Evolutionary conservation across 108 stramenopile species (phyloP).

Genomic region (Pseudonitzschia delicatissima): DNA sequence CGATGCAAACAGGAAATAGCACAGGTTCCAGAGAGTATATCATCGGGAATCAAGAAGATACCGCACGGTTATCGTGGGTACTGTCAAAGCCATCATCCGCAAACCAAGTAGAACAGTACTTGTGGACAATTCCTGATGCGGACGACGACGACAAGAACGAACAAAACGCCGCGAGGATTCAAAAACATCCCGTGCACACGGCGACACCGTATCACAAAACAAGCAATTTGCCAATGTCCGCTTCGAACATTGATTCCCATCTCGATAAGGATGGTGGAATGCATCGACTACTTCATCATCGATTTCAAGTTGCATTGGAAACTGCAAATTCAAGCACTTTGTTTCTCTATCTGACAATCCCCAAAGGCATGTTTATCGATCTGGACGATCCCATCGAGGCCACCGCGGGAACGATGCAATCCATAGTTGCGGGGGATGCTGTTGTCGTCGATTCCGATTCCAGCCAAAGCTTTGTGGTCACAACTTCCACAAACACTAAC

Average conservation of each 20-base stretch:
- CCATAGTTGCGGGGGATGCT: background rate
- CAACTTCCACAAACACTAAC: background rate
- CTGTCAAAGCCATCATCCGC: background rate
- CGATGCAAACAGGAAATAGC: background rate
- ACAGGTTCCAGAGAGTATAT: background rate
- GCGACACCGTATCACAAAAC: slow-evolving; percentile 1
- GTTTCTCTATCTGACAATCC: slow-evolving; percentile 22
- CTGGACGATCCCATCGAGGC: slow-evolving; percentile 22
- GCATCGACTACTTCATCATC: slow-evolving; percentile 27
- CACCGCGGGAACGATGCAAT: too few relatives aligned
- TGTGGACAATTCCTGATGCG: background rate
- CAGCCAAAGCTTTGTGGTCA: background rate
- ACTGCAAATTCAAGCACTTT: background rate
- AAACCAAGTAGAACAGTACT: background rate
- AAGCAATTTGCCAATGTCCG: background rate
- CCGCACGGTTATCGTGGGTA: background rate
- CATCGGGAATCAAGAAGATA: background rate
- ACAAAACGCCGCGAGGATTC: background rate
- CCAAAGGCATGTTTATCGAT: slow-evolving; percentile 32
- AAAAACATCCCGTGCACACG: background rate
- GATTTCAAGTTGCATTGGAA: background rate
- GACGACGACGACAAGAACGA: background rate
- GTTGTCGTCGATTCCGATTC: background rate
- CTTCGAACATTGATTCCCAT: background rate
- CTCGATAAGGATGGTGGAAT: slow-evolving; percentile 20